Evolutionary conservation across 805 yeast species (phyloP).

Genomic region (Yarrowia sp.): DNA sequence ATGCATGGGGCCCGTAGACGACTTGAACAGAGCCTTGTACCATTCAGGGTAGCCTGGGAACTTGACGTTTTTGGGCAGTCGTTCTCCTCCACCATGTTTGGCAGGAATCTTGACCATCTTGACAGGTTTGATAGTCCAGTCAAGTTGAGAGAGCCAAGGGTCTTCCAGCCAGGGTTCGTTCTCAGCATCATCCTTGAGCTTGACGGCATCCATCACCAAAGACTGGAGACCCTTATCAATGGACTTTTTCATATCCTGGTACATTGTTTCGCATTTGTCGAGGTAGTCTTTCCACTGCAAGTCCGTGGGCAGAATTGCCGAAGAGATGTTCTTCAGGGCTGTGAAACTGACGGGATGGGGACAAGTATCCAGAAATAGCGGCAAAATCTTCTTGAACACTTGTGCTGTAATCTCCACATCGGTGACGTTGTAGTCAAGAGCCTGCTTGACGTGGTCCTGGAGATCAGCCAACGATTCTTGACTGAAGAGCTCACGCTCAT

Average conservation of each 20-base stretch:
- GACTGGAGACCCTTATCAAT: conserved; percentile 57
- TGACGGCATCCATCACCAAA: conserved; percentile 59
- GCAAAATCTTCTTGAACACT: conserved; percentile 66
- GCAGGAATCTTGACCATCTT: conserved; percentile 53
- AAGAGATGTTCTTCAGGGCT: conserved; percentile 70
- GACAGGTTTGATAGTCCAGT: conserved; percentile 71
- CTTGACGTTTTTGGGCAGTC: conserved; percentile 52
- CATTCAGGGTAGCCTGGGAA: conserved; percentile 91
- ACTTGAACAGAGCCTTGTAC: conserved; percentile 62
- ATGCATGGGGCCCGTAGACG: conserved; percentile 45
- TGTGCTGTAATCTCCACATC: conserved; percentile 76
- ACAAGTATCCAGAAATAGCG: conserved; percentile 59
- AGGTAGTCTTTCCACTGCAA: conserved; percentile 69
- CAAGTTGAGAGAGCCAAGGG: conserved; percentile 87
- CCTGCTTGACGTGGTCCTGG: neutral
- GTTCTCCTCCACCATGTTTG: conserved; percentile 52
- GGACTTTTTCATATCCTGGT: conserved; percentile 52
- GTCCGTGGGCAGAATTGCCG: conserved; percentile 75
- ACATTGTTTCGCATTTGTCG: conserved; percentile 61
- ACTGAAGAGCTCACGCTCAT: conserved; percentile 61
- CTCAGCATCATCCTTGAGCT: conserved; percentile 44
- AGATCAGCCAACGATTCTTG: conserved; percentile 56
- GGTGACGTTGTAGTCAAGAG: conserved; percentile 72
- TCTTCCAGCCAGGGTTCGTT: conserved; percentile 47
- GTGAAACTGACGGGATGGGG: conserved; percentile 96